Evolutionary conservation across 2,329 filamentous ascomycete species (phyloP), one percentile per base, ranked within the genome.

Genomic region (Xylariales sp.): DNA sequence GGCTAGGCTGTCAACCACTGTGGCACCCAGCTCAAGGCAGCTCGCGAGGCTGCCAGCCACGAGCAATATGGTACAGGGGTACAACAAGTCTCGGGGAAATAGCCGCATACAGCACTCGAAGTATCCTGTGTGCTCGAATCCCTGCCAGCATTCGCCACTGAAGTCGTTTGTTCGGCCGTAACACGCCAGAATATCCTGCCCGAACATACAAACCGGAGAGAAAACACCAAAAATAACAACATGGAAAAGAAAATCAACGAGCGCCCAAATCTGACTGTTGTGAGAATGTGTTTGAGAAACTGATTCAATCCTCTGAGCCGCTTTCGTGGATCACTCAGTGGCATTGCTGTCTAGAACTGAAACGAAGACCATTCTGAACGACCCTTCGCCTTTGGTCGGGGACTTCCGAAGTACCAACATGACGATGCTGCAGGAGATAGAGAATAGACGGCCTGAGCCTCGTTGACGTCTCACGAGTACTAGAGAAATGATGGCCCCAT

Each of bases 191-290:
- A 16, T 10, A 30, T 16, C 36, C 36, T 55, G 12, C n/a, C 36
- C 3, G 14, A 9, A 43, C 5, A 18, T 30, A 28, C 34, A 55
- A 54, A 43, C 53, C 1, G 5, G 4, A 32, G 2, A 2, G 18
- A 28, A 55, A 14, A 16, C 16, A 41, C 41, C 28, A 23, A 55
- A 55, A 55, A 55, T 41, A 55, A 18, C 18, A 53, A 55, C 43
- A 8, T 23, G 43, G 5, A 8, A 41, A 3, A 8, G n/a, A 28
- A 55, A 55, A 43, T 23, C 41, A 6, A 39, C 8, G 53, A 16
- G 6, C 7, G 12, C 14, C 12, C 14, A n/a, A 5, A 6, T 14
- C 5, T 12, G 6, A n/a, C 28, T 18, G 23, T 32, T 45, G 23
- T 30, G 14, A 14, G 14, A 55, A 43, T 6, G 14, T 45, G 54